Conservation (phyloP, 148 eudicot genomes). For the Pouteria glomerata region DNA sequence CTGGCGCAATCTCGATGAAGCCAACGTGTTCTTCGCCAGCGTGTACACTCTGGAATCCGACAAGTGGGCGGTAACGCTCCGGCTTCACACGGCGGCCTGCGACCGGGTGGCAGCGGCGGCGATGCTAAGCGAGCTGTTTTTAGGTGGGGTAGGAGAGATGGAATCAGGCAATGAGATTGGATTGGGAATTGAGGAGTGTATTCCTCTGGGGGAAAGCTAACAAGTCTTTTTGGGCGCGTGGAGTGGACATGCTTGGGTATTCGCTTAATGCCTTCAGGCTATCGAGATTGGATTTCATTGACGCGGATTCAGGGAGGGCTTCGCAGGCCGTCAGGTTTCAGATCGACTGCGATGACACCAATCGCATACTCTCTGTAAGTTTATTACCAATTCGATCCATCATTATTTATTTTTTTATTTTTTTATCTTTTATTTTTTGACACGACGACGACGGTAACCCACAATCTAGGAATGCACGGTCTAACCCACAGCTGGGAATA, state of each 20-base stretch:
- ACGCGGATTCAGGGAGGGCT: conserved; percentile 23
- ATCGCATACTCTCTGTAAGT: conserved; percentile 49
- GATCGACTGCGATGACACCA: conserved; percentile 37
- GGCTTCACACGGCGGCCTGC: conserved; percentile 72
- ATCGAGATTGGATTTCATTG: conserved; percentile 42
- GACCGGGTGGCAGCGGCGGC: conserved; percentile 59
- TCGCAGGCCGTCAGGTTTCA: conserved; percentile 48
- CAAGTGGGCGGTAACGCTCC: conserved; percentile 42
- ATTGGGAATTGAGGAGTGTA: conserved; percentile 62
- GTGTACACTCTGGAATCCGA: conserved; percentile 29
- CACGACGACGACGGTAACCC: too few species aligned
- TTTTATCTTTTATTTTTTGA: not conserved
- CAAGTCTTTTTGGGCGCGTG: conserved; percentile 89
- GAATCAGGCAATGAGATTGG: conserved; percentile 14
- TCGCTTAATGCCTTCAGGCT: conserved; percentile 65
- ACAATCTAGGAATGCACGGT: too few species aligned
- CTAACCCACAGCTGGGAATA: too few species aligned
- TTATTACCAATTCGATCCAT: too few species aligned
- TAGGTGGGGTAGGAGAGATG: conserved; percentile 15
- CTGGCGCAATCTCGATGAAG: conserved; percentile 29
- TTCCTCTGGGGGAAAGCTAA: conserved; percentile 48
- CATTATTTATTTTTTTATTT: not conserved
- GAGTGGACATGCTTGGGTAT: conserved; percentile 74
- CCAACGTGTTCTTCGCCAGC: conserved; percentile 45
- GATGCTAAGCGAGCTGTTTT: conserved; percentile 46